Evolutionary conservation across 345 rosid genomes (phyloP), one percentile per base, ranked within the genome.

Genomic region (Acer saccharum): DNA sequence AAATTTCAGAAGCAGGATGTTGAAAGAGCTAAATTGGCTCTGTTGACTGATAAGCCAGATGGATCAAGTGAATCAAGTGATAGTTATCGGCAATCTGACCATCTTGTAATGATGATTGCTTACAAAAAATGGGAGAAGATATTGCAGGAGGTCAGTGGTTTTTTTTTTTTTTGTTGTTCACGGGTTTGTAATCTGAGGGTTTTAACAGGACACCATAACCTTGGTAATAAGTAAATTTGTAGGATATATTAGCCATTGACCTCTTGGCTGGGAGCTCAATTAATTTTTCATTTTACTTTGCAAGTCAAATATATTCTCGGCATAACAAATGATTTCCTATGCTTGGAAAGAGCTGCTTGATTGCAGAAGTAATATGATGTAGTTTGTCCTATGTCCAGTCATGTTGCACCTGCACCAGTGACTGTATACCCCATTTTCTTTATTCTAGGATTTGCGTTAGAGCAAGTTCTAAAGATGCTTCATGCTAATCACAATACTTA

Each of bases 101-200:
- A 95, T 82, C 84, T 95, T 66, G 46, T 90, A 70, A 87, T 95
- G 98, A 87, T 88, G 94, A 88, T 90, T 81, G 93, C 97, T 32
- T 95, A 95, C 76, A 84, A 81, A 74, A 93, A 87, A 83, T 95
- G 98, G 98, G 92, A 86, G 84, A 90, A 79, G 82, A 87, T 89
- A 85, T 84, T 90, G 76, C 79, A 72, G 1, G 92, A 95, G 98
- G 98, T 93, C 65, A 76, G 92, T 84, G 46, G 46, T 43, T 43
- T 43, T 72, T 48, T 60, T 60, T n/a, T 6, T 14, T 20, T 58
- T 18, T 58, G 8, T 6, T n/a, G 25, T 58, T 16, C 10, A 2
- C 3, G 1, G 21, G 64, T 12, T 4, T 60, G 12, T 9, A 60
- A 60, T n/a, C 27, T 20, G 25, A n/a, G 23, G 64, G 10, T 25